Evolutionary conservation across 2,329 filamentous ascomycete species (phyloP), one percentile per base, ranked within the genome.

Genomic region (Rutstroemia sp.): DNA sequence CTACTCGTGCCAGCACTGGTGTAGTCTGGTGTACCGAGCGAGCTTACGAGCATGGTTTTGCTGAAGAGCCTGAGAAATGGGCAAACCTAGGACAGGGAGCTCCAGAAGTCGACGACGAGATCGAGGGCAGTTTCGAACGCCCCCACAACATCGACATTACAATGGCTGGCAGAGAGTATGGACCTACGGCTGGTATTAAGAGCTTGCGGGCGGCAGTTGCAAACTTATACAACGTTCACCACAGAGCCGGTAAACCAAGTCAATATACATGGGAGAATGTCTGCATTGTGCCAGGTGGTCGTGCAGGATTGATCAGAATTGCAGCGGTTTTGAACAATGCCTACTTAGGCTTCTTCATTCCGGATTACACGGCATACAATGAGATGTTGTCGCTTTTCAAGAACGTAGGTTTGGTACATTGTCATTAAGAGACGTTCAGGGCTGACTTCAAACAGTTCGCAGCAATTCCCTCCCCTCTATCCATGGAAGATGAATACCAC

Each of bases 191-290:
- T 41, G 92, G 92, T 67, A 97, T 96, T 78, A 92, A 90, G 75
- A 86, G 90, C 25, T 78, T 97, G 62, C 81, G 92, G 65, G 88
- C 90, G 68, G 92, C 92, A 18, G 91, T 97, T 46, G 92, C 92
- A 57, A 84, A 85, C 58, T 80, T 97, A 60, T 97, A 97, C 80
- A 97, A 97, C 69, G 87, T 87, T 71, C 88, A 92, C 72, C 92
- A 96, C 68, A 85, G 92, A 62, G 76, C 92, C 74, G 90, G 88
- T 68, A 95, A 94, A 76, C 79, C 84, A 10, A 92, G 87, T 72
- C 80, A 95, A 74, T 97, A 97, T 72, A 95, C 89, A 5, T 96
- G 90, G 88, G 92, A 97, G 77, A 97, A 97, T 71, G 92, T 96
- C 18, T 92, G 89, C 71, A 95, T 97, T 70, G 92, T 97, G 3